Evolutionary conservation across 179 eudicot species (phyloP).

Genomic region (Beta macrorhiza): DNA sequence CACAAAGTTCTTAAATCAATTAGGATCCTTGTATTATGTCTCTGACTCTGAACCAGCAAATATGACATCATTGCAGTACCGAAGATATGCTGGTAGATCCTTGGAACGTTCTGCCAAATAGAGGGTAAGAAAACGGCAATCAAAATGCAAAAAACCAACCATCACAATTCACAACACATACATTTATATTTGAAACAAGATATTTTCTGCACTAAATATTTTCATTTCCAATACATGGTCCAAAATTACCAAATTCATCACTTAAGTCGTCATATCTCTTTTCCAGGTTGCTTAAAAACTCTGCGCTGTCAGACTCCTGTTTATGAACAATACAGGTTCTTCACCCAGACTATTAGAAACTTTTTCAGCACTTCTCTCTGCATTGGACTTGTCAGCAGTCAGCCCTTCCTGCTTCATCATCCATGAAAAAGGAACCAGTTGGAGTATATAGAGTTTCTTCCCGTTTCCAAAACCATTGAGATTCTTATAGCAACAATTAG

Average conservation of each 20-base stretch:
- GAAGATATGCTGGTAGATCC: conserved; percentile 63
- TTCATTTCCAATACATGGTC: not conserved
- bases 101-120: conserved; percentile 48
- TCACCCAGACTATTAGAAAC: conserved; percentile 10
- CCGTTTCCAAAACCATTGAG: conserved; percentile 84
- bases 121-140: not conserved
- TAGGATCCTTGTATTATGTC: conserved; percentile 49
- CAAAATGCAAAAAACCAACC: not conserved
- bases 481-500: conserved; percentile 67
- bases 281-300: conserved; percentile 60
- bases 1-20: conserved; percentile 57
- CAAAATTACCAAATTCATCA: conserved; percentile 47
- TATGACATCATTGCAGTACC: conserved; percentile 66
- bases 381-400: conserved; percentile 12
- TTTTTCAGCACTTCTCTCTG: conserved; percentile 27
- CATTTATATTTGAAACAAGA: not conserved
- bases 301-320: conserved; percentile 44
- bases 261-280: conserved; percentile 40
- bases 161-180: not conserved
- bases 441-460: conserved; percentile 55
- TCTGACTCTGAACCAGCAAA: conserved; percentile 67
- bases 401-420: conserved; percentile 22
- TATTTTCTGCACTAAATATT: not conserved
- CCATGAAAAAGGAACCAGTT: conserved; percentile 22
- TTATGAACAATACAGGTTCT: conserved; percentile 27